Evolutionary conservation across 179 eudicot species (phyloP), one percentile per base, ranked within the genome.

Genomic region (Carnegiea gigantea): DNA sequence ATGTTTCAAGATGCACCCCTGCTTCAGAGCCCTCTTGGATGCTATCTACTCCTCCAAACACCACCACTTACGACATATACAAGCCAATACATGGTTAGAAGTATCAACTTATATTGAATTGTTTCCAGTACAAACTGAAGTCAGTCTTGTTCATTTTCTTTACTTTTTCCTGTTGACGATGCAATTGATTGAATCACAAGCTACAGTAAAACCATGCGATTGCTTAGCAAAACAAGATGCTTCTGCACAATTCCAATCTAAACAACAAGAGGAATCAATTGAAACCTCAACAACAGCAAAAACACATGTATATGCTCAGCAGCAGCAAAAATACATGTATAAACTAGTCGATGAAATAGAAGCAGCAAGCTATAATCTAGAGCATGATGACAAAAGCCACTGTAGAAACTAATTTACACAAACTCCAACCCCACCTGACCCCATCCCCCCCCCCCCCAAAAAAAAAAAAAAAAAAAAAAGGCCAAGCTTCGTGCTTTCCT

Each of bases 111-210:
- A 76, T 44, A 30, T 2, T 3, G 64, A 26, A 75, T 17, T 28
- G 18, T 81, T 59, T n/a, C 59, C 33, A 76, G 49, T 36, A n/a
- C 68, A 57, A 78, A 75, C 59, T 78, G 12, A 68, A 26, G 51
- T 24, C 62, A 28, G 54, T 51, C 79, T 64, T 23, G 30, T 40
- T 24, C 20, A 67, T 10, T 67, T 20, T 30, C 33, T 10, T 78
- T 28, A 71, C n/a, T 20, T 57, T 65, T n/a, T 24, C 28, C 28
- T 46, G 38, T 38, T 23, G 3, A 23, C 17, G 5, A 0, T 67
- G 57, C 4, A 67, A 23, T 23, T 60, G 71, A 4, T 26, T 67
- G 71, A 67, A 67, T 11, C 21, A 7, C 9, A 70, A 70, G 36
- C 73, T 70, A 36, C 20, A 70, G n/a, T 70, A 13, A 21, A 70